Base-by-base conservation (phyloP, 805 yeast genomes). In the Yarrowia sp. region DNA sequence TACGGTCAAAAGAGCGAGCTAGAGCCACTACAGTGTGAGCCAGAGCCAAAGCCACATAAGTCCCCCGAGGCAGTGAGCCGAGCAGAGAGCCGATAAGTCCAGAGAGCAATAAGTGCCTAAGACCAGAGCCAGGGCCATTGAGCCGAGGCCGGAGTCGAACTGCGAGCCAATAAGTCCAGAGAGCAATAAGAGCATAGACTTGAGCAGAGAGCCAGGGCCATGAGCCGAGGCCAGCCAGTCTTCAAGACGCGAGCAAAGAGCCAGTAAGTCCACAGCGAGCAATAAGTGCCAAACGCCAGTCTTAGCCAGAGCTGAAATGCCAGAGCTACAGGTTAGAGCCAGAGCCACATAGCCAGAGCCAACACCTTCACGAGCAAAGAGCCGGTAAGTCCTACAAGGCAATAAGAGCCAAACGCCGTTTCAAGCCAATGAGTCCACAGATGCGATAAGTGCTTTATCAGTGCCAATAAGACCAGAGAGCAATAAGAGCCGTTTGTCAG, bases 341-440 rank as follows among this genome's bases (percentile, higher is more conserved):
- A 43, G 48, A 16, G 48, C 48, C 11, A 11, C 1, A 10, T 5
- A 4, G 48, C 48, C 48, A 43, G 48, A 43, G 48, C 48, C 48
- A 43, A 22, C 5, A 43, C 48, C 48, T 7, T n/a, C n/a, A 16
- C 48, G 48, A 43, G 22, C 48, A 43, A 42, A 43, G 48, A 43
- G 48, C 48, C 48, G 14, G 26, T 43, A 16, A 43, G 48, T 43
- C 48, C 48, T 16, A 10, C 12, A 15, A 9, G n/a, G 48, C 48
- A 43, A 16, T 43, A 43, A 43, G 48, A 0, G 48, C 48, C 48
- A 43, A 43, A 43, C 48, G 48, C 48, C 4, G 19, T 42, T 42
- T n/a, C 9, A 9, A 42, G 46, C 46, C 46, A n/a, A n/a, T 42
- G 22, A 42, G 46, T 42, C 46, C 46, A 42, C 46, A 42, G 46